Conservation (phyloP, 805 yeast genomes). For the Saccharomycopsis malanga region DNA sequence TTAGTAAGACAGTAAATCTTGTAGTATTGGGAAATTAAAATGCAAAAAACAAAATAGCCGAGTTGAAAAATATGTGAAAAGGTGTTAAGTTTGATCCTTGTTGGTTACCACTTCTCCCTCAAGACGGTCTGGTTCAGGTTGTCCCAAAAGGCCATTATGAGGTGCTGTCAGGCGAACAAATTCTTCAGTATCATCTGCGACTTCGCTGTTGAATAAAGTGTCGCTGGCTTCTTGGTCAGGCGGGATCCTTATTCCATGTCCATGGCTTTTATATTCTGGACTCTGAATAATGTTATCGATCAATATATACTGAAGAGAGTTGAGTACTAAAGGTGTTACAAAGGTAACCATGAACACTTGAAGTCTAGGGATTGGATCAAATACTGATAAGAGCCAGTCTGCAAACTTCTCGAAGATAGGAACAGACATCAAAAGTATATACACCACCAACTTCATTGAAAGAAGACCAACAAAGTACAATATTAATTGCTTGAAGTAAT, state of each 20-base stretch:
- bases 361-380: slow-evolving; percentile 68
- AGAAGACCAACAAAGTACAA: slow-evolving; percentile 44
- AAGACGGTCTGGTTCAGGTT: slow-evolving; percentile 30
- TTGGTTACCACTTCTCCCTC: slow-evolving; percentile 23
- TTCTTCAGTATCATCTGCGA: slow-evolving; percentile 1
- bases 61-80: too few relatives aligned
- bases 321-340: slow-evolving; percentile 66
- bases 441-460: slow-evolving; percentile 55
- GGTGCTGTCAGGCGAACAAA: slow-evolving; percentile 12
- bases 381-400: slow-evolving; percentile 74
- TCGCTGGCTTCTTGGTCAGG: slow-evolving; percentile 1
- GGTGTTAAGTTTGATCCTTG: too few relatives aligned
- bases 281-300: slow-evolving; percentile 59
- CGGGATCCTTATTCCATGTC: slow-evolving; percentile 10
- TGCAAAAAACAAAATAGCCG: too few relatives aligned
- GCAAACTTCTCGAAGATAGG: slow-evolving; percentile 68
- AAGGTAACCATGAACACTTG: slow-evolving; percentile 87
- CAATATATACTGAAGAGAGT: slow-evolving; percentile 64
- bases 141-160: slow-evolving; percentile 20
- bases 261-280: slow-evolving; percentile 19
- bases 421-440: slow-evolving; percentile 48
- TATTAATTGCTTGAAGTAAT: slow-evolving; percentile 43
- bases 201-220: not conserved
- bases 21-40: too few relatives aligned
- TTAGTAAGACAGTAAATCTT: not conserved